Conservation (phyloP, 169 alveolate genomes). For the Plasmodium chabaudi region DNA sequence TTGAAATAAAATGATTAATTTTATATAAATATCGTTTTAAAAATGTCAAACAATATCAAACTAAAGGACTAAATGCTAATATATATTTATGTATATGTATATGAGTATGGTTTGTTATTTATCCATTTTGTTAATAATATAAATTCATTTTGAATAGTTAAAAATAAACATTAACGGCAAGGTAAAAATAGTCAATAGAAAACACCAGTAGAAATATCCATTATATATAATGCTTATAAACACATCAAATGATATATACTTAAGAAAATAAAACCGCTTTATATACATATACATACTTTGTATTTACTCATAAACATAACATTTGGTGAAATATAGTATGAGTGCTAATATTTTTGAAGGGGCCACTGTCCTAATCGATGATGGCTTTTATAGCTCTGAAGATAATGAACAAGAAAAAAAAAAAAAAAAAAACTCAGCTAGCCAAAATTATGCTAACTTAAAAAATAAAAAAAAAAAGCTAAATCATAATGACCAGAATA, state of each 20-base stretch:
- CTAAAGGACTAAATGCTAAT: too few relatives aligned
- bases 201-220: not conserved
- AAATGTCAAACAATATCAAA: too few relatives aligned
- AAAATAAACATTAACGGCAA: too few relatives aligned
- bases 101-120: too few relatives aligned
- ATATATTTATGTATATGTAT: too few relatives aligned
- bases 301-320: too few relatives aligned
- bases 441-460: too few relatives aligned
- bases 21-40: too few relatives aligned
- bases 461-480: constrained; percentile 4
- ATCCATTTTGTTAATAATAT: too few relatives aligned
- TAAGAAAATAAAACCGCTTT: not conserved
- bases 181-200: not conserved
- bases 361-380: constrained; percentile 35
- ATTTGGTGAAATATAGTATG: constrained; percentile 18
- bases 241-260: not conserved
- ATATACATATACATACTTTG: too few relatives aligned
- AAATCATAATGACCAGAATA: not conserved
- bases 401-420: constrained; percentile 21
- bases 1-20: too few relatives aligned
- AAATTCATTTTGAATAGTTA: too few relatives aligned
- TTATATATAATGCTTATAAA: not conserved
- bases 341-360: constrained; percentile 20
- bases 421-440: constrained; percentile 1
- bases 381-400: constrained; percentile 24